Percentiles rank a stretch among this genome's conserved stretches.
phyloP scores from a whole-genome alignment of 2,329 filamentous ascomycete species.

The Magnaporthiopsis incrustans region DNA sequence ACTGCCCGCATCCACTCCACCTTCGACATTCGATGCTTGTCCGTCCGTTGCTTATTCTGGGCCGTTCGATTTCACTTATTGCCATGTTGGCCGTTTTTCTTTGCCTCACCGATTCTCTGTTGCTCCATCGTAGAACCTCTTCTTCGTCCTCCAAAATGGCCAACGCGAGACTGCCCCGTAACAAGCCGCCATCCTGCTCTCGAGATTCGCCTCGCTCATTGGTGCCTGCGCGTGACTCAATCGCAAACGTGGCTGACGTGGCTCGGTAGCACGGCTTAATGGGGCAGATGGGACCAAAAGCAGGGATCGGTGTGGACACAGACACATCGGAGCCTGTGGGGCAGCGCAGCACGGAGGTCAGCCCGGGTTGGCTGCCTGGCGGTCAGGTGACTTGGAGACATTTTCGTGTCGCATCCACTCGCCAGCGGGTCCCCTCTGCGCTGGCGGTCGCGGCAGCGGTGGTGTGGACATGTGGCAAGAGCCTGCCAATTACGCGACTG shows the following conservation, averaged over 20 bases:
- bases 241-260: slow-evolving; percentile 7
- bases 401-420: slow-evolving; percentile 5
- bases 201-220: neutral
- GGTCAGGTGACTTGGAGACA: slow-evolving; percentile 9
- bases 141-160: neutral
- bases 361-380: neutral
- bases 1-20: neutral
- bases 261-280: slow-evolving; percentile 2
- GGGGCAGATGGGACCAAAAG: neutral
- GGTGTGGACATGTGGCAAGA: slow-evolving; percentile 1
- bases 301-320: neutral
- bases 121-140: too few species aligned
- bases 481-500: neutral
- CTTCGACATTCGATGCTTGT: neutral
- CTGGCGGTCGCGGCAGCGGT: neutral
- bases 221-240: neutral
- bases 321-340: neutral
- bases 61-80: too few species aligned
- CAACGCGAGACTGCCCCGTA: too few species aligned
- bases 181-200: neutral
- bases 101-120: too few species aligned
- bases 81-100: too few species aligned
- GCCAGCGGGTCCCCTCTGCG: neutral
- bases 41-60: too few species aligned
- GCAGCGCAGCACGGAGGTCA: neutral